Base-by-base conservation (phyloP, 2,329 filamentous ascomycete species). In the Aspergillus terreus region DNA sequence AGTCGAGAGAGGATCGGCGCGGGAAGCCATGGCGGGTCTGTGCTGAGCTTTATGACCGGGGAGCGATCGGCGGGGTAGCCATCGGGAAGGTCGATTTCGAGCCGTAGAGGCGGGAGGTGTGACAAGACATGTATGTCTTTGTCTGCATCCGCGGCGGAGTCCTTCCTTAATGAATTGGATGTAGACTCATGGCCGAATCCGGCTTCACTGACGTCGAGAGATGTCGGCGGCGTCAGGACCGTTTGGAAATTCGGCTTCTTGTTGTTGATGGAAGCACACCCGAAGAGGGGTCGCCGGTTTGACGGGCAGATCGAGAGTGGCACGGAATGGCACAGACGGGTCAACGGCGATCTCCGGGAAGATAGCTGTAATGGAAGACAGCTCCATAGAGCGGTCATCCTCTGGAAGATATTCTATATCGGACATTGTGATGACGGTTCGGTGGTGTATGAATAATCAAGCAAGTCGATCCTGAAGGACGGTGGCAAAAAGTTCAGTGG, bases 381-480 rank as follows among this genome's bases (percentile, higher is more conserved):
- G 71, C 67, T 86, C 83, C 58, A 83, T 76, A 27, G 75, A 73
- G 55, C 83, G 78, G 58, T 85, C 82, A 62, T 85, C 82, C 11
- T 80, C 76, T 10, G 51, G 49, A 19, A 61, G 51, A 17, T 52
- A 50, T 14, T 62, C 60, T 47, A 65, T 59, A 57, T 74, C 72
- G 45, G 69, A 64, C 72, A 75, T 73, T 15, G 43, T 55, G 46
- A 38, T 21, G 35, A 11, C 19, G 40, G 17, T 2, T 19, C 40
- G 17, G 35, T 17, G 23, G 35, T 11, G 30, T 27, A 25, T n/a
- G 49, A 17, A 15, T 6, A 50, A 30, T 46, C 45, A 47, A 38
- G 52, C 41, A 17, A 50, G 50, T 33, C 46, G 44, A 40, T 33
- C 49, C 43, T 23, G 44, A 36, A 15, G 9, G 15, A 47, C 14